A percentile compares a stretch with the other conserved stretches of the same genome.
These are phyloP conservation scores for Roridomyces roridus DNA, from an alignment of 768 basidiomycete species.

Conservation along the genomic window DNA sequence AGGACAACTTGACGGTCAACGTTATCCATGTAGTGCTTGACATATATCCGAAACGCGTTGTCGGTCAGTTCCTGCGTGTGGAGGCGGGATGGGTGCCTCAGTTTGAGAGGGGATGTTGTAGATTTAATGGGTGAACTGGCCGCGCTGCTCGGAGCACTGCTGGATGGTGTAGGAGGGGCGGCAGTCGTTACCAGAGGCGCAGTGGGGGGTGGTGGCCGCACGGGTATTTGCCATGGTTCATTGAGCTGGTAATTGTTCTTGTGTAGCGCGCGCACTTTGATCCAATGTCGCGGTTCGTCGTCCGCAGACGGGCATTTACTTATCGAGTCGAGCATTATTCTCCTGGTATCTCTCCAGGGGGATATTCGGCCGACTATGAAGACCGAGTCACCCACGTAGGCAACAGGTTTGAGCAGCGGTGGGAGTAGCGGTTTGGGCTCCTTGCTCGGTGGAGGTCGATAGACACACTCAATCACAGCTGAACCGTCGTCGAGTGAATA, in stretches of 20 bases:
- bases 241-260: slow-evolving; percentile 52
- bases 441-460: slow-evolving; percentile 37
- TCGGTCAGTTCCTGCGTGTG: slow-evolving; percentile 70
- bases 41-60: slow-evolving; percentile 75
- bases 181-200: neutral
- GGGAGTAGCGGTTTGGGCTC: slow-evolving; percentile 5
- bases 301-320: slow-evolving; percentile 60
- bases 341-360: slow-evolving; percentile 5
- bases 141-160: slow-evolving; percentile 12
- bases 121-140: neutral
- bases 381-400: slow-evolving; percentile 12
- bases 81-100: slow-evolving; percentile 77
- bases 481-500: slow-evolving; percentile 88
- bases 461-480: slow-evolving; percentile 70
- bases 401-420: slow-evolving; percentile 6
- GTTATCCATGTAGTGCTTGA: slow-evolving; percentile 83
- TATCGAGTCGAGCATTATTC: slow-evolving; percentile 47
- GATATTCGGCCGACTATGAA: slow-evolving; percentile 25
- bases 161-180: neutral
- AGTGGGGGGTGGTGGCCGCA: neutral
- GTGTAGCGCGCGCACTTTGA: slow-evolving; percentile 58
- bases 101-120: slow-evolving; percentile 43
- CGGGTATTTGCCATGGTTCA: slow-evolving; percentile 58
- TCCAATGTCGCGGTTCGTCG: slow-evolving; percentile 67
- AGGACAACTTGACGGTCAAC: slow-evolving; percentile 32